Evolutionary conservation across 2,329 filamentous ascomycete species (phyloP).

Genomic region (Penicillium palitans): DNA sequence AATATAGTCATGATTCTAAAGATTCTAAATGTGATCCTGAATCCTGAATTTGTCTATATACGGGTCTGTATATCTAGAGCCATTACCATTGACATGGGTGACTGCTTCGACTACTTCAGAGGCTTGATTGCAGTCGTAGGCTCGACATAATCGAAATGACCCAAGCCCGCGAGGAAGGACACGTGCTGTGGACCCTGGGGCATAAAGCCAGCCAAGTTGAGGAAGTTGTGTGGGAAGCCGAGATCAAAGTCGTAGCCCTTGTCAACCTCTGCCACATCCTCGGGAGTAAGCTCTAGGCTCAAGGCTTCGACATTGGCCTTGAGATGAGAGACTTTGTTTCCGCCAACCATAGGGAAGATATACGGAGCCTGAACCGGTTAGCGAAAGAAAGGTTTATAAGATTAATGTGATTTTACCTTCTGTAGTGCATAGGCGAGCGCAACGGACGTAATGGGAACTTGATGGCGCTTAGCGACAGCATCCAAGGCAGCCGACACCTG

Average conservation of each 20-base stretch:
- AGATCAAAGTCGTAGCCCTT: slow-evolving; percentile 52
- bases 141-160: too few relatives aligned
- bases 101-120: too few relatives aligned
- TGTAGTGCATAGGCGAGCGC: slow-evolving; percentile 55
- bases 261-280: slow-evolving; percentile 58
- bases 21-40: too few relatives aligned
- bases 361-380: slow-evolving; percentile 37
- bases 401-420: slow-evolving; percentile 33
- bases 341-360: slow-evolving; percentile 56
- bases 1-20: too few relatives aligned
- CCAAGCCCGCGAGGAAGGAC: too few relatives aligned
- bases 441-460: background rate
- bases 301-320: slow-evolving; percentile 56
- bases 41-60: too few relatives aligned
- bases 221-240: slow-evolving; percentile 54
- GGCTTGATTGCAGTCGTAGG: too few relatives aligned
- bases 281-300: slow-evolving; percentile 49
- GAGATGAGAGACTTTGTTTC: slow-evolving; percentile 53
- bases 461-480: slow-evolving; percentile 10
- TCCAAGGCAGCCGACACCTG: slow-evolving; percentile 22
- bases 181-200: too few relatives aligned
- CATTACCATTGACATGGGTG: too few relatives aligned
- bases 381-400: too few relatives aligned
- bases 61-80: too few relatives aligned
- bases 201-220: background rate